Evolutionary conservation across 2,329 filamentous ascomycete genomes (phyloP), one percentile per base, ranked within the genome.

Genomic region (Verticillium longisporum): DNA sequence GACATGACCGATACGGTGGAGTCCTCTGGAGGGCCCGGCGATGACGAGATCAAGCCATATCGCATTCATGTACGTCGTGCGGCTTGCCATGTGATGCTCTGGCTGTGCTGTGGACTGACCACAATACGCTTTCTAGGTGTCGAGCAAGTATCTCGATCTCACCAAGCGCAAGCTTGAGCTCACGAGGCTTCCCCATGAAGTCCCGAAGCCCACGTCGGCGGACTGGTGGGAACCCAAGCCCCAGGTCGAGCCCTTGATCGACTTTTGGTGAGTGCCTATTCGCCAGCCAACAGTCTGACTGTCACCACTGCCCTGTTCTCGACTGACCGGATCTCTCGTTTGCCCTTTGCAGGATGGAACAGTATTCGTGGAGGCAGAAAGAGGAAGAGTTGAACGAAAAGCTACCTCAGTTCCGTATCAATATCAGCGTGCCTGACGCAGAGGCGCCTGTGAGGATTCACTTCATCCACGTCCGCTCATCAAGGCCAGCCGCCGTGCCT

Each of bases 131-230:
- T 5, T 33, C 9, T 61, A 88, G 86, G 83, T 90, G 15, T 89
- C 87, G 2, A 83, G 81, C 60, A 85, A 83, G 67, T 90, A 90
- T 70, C 78, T 90, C 1, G 82, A 88, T 55, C 77, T 90, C 62
- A 90, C 88, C 6, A 81, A 77, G 68, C 82, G 85, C 70, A 91
- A 90, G 71, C 78, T 90, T 10, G 84, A 89, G 68, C 77, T 89
- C 55, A 86, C 86, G 26, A 78, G 88, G 61, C 73, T 90, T 34
- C 88, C 88, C 50, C 83, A 85, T 66, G 85, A 88, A 66, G 68
- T 79, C 2, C 73, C 77, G 7, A 70, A 80, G 9, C 75, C 80
- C 2, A 78, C 75, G 61, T 78, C 78, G 36, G 73, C 75, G 55
- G 76, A 80, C 64, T 85, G 82, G 82, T 83, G 82, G 73, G 80